phyloP scores from a whole-genome alignment of 768 basidiomycete genomes.

The Termitomyces sp. region DNA sequence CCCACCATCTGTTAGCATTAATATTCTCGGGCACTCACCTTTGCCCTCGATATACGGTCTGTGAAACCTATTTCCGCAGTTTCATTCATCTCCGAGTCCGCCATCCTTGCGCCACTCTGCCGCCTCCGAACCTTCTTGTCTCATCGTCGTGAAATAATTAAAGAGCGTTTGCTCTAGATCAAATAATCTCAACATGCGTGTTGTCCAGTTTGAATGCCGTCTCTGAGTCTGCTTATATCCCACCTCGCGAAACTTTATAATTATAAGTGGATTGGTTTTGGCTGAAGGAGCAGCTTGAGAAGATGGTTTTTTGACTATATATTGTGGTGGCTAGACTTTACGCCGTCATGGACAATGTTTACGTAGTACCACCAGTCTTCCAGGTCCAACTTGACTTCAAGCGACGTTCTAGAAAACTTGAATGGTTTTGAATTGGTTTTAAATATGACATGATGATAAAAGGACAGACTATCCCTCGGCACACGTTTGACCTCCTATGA shows the following conservation, averaged over 20 bases:
- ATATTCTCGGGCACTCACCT: neutral
- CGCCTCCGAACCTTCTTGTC: slow-evolving; percentile 1
- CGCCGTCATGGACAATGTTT: neutral
- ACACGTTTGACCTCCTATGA: no score
- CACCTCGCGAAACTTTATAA: slow-evolving; percentile 10
- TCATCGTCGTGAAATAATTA: slow-evolving; percentile 6
- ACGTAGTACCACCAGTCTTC: no score
- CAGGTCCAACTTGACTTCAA: no score
- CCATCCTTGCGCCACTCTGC: neutral
- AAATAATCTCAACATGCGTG: slow-evolving; percentile 1
- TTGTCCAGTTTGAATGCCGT: neutral
- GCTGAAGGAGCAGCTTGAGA: neutral
- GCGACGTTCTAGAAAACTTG: no score
- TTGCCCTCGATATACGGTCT: neutral
- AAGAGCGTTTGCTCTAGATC: neutral
- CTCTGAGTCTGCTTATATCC: slow-evolving; percentile 5
- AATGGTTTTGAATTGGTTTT: no score
- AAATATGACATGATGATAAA: no score
- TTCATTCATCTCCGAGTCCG: neutral
- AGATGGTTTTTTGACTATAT: neutral
- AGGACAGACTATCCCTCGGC: no score
- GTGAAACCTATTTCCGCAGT: neutral
- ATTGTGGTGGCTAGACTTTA: neutral
- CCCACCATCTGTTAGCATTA: neutral
- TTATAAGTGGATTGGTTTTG: slow-evolving; percentile 14